Evolutionary conservation across 257 asterid species (phyloP), one percentile per base, ranked within the genome.

Genomic region (Nicotiana sylvestris): DNA sequence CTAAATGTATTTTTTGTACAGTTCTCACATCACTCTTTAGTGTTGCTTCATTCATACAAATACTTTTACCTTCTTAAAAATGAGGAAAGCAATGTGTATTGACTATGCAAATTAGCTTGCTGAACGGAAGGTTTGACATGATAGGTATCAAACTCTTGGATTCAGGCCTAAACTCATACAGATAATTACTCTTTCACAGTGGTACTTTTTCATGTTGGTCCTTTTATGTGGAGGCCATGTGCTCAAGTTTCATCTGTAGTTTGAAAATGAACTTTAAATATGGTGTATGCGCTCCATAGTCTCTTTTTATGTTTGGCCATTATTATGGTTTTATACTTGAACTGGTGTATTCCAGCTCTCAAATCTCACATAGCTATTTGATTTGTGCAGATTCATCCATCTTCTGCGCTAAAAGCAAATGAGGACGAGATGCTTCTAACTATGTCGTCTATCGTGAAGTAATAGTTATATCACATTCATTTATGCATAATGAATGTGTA

Each of bases 81-180:
- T 2, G 3, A 49, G 97, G 86, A 92, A 90, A 86, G 91, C 98
- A 77, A 88, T 93, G 65, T 95, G 97, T 84, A 85, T 91, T 33
- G 98, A 98, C 76, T 92, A 89, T 66, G 93, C 94, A 80, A 92
- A 91, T 87, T 97, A 95, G 89, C 97, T 93, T 80, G 98, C 95
- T 25, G 96, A 94, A 90, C 84, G 97, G 68, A 93, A 91, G 98
- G 82, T 92, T 57, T 97, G 92, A 55, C 99, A 93, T 79, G 93
- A 95, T 85, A 98, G 98, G 69, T 95, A 84, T 76, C 91, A 91
- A 67, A 90, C 97, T 57, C 85, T 91, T 76, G 97, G 96, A 88
- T 89, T 91, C 88, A 94, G 91, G 89, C 85, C 98, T 55, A 97
- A 93, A 62, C 85, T 95, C 82, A 94, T 92, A 82, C 97, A 93